A percentile compares a stretch with the other conserved stretches of the same genome.
Evolutionary conservation across 768 basidiomycete genomes (phyloP).

Genomic region (Mycena filopes): DNA sequence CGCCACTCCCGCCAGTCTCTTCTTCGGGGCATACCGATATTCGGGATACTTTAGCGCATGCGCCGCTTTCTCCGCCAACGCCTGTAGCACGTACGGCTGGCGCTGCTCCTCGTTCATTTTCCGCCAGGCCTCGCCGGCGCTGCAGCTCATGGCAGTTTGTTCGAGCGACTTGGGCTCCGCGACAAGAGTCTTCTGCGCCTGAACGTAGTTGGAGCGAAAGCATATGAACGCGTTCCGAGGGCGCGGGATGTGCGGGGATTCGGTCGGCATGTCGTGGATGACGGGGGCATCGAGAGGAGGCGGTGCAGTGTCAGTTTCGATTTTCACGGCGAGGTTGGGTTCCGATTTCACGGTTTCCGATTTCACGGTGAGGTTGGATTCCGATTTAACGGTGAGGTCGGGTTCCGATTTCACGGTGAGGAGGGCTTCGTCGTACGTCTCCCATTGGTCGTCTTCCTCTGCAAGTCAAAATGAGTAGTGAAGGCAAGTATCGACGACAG

Average conservation of each 20-base stretch:
- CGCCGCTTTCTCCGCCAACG: slow-evolving; percentile 53
- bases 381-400: no score
- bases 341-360: no score
- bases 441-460: slow-evolving; percentile 23
- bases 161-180: slow-evolving; percentile 21
- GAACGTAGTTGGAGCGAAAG: slow-evolving; percentile 58
- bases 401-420: slow-evolving; percentile 11
- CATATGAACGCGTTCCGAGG: slow-evolving; percentile 69
- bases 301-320: no score
- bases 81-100: slow-evolving; percentile 49
- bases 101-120: slow-evolving; percentile 50
- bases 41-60: slow-evolving; percentile 59
- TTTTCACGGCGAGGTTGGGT: no score
- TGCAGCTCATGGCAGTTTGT: slow-evolving; percentile 62
- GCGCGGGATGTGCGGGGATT: slow-evolving; percentile 48
- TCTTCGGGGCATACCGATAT: slow-evolving; percentile 51
- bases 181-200: slow-evolving; percentile 23
- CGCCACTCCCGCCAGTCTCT: slow-evolving; percentile 6
- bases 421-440: slow-evolving; percentile 18
- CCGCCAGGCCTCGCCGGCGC: slow-evolving; percentile 70
- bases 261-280: not conserved
- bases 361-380: no score
- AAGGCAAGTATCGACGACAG: not conserved
- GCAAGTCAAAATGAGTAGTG: not conserved
- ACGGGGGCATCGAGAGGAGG: not conserved